Base-by-base conservation (phyloP, 2,329 filamentous ascomycete species). In the Plenodomus tracheiphilus region DNA sequence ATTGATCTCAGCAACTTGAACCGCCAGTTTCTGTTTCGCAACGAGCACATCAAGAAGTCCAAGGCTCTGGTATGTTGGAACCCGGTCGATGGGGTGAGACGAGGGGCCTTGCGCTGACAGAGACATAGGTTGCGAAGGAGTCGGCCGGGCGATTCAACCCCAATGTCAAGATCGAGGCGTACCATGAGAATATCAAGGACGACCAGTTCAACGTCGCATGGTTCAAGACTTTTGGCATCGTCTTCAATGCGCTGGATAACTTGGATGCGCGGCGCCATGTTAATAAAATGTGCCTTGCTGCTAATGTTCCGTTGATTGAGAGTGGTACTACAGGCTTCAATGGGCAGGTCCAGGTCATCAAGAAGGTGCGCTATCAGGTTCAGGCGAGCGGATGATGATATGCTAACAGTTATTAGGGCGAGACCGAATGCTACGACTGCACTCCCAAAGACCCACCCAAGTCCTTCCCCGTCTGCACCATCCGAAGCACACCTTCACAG, bases 1-100 rank as follows among this genome's bases (percentile, higher is more conserved):
- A 97, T 99, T 75, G 94, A 99, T 70, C 81, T 99, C 18, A 96
- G 91, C 76, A 99, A 99, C 70, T 82, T 99, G 42, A 99, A 99
- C 65, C 89, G 94, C 46, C 94, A 99, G 73, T 99, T 99, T 66
- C 85, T 99, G 40, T 99, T 99, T 74, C 85, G 92, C 53, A 88
- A 93, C 65, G 92, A 97, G 71, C 94, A 99, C 68, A 97, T 99
- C 75, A 97, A 97, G 75, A 96, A 96, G 73, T 85, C 93, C 1
- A 99, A 99, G 71, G 92, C 94, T 43, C 75, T 96, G 75, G 92
- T 94, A 79, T 56, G 84, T 13, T 20, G 7, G 8, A 10, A 4
- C 8, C 28, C 4, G 1, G 3, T 8, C 15, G n/a, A 15, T 44
- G 37, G n/a, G 13, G 3, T 1, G 13, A 10, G n/a, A 32, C 34